phyloP scores from a whole-genome alignment of 805 yeast genomes.

The Wickerhamomyces xylosicus region DNA sequence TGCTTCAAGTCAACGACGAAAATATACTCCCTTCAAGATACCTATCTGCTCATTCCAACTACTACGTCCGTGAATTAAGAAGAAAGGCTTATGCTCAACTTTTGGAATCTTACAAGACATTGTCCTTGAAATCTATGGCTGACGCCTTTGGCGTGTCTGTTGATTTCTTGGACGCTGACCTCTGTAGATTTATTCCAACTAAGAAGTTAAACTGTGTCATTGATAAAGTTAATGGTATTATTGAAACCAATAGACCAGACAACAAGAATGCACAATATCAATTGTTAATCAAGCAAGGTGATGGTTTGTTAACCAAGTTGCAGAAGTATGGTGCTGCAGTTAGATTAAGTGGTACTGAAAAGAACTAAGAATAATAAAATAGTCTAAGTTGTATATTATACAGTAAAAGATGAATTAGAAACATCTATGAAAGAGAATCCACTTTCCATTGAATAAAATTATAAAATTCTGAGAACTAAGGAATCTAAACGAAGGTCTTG shows the following conservation, averaged over 20 bases:
- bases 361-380: background rate
- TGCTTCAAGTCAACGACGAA: constrained; percentile 68
- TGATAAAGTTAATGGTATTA: constrained; percentile 90
- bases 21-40: constrained; percentile 58
- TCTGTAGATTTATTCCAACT: constrained; percentile 85
- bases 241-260: constrained; percentile 93
- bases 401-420: background rate
- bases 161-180: constrained; percentile 78
- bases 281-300: constrained; percentile 82
- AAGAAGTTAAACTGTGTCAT: constrained; percentile 92
- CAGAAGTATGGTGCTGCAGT: constrained; percentile 98
- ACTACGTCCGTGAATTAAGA: constrained; percentile 84
- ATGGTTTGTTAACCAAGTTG: constrained; percentile 79
- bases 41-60: constrained; percentile 69
- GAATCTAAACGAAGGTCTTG: constrained; percentile 25
- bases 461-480: background rate
- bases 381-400: background rate
- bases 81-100: constrained; percentile 91
- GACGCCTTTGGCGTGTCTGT: constrained; percentile 82
- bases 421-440: background rate
- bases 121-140: constrained; percentile 89
- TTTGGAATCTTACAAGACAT: constrained; percentile 86
- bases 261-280: constrained; percentile 93
- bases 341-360: constrained; percentile 79
- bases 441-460: background rate